Percentiles rank a stretch among this genome's conserved stretches.
Evolutionary conservation across 1,284 basidiomycete species (phyloP).

Genomic region (Thelephora terrestris): DNA sequence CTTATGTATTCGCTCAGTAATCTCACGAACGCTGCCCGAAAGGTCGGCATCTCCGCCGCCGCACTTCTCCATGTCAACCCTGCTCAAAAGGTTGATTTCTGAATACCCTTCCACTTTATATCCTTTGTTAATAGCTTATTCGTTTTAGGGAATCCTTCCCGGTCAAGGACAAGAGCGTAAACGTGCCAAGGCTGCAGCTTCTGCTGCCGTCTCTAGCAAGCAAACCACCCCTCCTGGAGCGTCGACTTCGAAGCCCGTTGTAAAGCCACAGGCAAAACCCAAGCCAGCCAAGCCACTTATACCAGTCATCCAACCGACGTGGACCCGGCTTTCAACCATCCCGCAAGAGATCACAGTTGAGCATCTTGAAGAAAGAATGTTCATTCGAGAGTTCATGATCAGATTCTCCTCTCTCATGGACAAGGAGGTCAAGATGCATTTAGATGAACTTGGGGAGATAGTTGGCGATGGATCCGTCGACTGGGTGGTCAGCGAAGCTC

Average conservation of each 20-base stretch:
- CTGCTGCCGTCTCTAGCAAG: too few species aligned
- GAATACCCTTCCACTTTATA: neutral
- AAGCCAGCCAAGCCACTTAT: constrained; percentile 15
- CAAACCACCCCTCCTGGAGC: neutral
- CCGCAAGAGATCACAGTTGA: constrained; percentile 31
- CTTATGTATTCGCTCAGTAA: constrained; percentile 19
- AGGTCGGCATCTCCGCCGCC: constrained; percentile 30
- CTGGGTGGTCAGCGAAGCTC: constrained; percentile 6
- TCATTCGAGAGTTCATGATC: constrained; percentile 62
- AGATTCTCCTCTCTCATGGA: constrained; percentile 49
- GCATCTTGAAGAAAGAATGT: constrained; percentile 48
- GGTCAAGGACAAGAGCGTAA: constrained; percentile 13
- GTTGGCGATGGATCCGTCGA: constrained; percentile 23
- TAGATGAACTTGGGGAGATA: constrained; percentile 60
- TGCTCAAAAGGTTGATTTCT: constrained; percentile 21
- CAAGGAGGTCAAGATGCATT: constrained; percentile 35
- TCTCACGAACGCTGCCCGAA: constrained; percentile 25
- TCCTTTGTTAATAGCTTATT: neutral
- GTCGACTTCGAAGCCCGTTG: constrained; percentile 20
- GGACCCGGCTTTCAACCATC: constrained; percentile 36
- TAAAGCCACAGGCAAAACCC: constrained; percentile 19
- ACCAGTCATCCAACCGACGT: constrained; percentile 25
- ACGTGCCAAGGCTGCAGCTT: constrained; percentile 7
- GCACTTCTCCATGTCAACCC: constrained; percentile 27
- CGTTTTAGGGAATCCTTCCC: constrained; percentile 17